phyloP scores from a whole-genome alignment of 306 rosid species.

The Datisca glomerata region DNA sequence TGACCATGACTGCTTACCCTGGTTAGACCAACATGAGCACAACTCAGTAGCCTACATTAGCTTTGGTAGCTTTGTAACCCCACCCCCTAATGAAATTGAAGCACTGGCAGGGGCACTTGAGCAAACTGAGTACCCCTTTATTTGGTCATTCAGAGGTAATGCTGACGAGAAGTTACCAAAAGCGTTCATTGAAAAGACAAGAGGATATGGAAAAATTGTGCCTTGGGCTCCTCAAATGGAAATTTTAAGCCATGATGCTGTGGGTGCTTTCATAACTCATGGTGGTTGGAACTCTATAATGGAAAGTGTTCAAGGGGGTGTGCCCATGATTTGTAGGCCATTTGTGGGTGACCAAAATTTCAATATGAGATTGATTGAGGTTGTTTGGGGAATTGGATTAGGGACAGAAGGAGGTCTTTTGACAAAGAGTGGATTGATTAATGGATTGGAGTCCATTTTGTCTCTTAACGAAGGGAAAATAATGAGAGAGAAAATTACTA shows the following conservation, averaged over 20 bases:
- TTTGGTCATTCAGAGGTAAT: constrained; percentile 55
- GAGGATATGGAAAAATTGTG: constrained; percentile 33
- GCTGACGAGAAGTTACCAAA: constrained; percentile 15
- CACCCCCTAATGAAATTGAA: constrained; percentile 32
- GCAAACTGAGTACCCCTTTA: constrained; percentile 26
- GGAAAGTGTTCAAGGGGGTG: constrained; percentile 45
- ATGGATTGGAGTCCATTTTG: constrained; percentile 29
- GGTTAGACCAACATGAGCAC: constrained; percentile 29
- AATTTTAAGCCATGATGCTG: constrained; percentile 27
- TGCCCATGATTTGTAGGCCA: constrained; percentile 54
- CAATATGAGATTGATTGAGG: constrained; percentile 26
- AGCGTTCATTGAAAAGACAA: constrained; percentile 21
- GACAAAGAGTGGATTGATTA: constrained; percentile 24
- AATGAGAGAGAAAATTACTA: constrained; percentile 18
- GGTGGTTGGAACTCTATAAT: constrained; percentile 55
- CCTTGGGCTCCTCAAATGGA: constrained; percentile 53
- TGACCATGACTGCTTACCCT: constrained; percentile 29
- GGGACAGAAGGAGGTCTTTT: constrained; percentile 28
- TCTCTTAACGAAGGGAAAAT: constrained; percentile 19
- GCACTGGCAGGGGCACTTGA: constrained; percentile 42
- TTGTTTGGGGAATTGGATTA: constrained; percentile 32
- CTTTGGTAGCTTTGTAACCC: constrained; percentile 35
- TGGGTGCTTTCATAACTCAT: constrained; percentile 45
- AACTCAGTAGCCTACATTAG: constrained; percentile 37
- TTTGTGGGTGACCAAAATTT: constrained; percentile 45